Percentiles rank a stretch among this genome's conserved stretches.
Evolutionary conservation across 176 grass and related monocot genomes (phyloP).

Genomic region (Oryza officinalis): DNA sequence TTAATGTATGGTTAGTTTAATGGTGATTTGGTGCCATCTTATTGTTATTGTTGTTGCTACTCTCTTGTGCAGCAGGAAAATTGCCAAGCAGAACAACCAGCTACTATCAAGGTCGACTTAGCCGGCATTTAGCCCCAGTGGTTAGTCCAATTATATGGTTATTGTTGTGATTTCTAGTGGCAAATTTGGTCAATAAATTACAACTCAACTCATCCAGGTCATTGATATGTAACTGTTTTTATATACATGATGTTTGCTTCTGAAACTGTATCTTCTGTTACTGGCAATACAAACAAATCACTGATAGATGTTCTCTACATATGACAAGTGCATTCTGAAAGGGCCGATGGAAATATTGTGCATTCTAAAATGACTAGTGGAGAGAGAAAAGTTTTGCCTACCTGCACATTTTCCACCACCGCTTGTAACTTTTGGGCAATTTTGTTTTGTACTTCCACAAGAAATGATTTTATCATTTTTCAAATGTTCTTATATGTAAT

Average conservation of each 20-base stretch:
- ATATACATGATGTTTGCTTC: not conserved
- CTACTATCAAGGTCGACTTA: constrained; percentile 23
- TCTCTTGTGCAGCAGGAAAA: constrained; percentile 27
- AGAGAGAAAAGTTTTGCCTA: not conserved
- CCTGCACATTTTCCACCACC: not conserved
- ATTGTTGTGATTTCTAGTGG: not conserved
- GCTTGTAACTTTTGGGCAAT: not conserved
- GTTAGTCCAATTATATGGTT: constrained; percentile 24
- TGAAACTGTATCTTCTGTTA: not conserved
- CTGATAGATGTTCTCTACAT: not conserved
- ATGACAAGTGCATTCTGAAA: not conserved
- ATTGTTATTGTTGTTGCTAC: not conserved
- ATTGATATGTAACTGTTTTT: not conserved
- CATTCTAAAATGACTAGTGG: not conserved
- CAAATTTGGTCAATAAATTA: not conserved
- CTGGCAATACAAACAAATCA: not conserved
- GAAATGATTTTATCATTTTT: not conserved
- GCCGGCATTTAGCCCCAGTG: not conserved
- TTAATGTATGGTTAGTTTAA: not conserved
- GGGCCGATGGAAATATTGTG: not conserved
- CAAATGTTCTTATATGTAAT: not conserved
- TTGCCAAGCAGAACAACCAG: not conserved
- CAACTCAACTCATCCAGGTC: not conserved
- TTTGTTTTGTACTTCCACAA: not conserved
- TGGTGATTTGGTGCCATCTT: not conserved